Evolutionary conservation across 169 alveolate species (phyloP).

Genomic region (Cryptosporidium sp.): DNA sequence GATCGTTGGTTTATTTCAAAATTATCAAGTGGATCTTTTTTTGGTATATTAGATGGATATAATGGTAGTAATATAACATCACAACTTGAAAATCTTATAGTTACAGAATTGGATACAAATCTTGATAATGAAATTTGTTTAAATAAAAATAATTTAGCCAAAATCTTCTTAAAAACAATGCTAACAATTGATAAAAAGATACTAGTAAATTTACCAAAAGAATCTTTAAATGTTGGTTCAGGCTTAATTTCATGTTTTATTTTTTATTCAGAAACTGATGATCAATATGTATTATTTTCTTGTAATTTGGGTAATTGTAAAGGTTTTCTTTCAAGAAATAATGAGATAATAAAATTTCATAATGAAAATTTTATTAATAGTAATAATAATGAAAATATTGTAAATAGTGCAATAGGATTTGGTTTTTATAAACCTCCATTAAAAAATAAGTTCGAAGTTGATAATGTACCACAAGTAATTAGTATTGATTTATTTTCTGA

Average conservation of each 20-base stretch:
- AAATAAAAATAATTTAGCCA: constrained; percentile 25
- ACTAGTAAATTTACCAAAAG: not conserved
- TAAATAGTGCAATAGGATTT: constrained; percentile 37
- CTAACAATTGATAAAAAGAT: constrained; percentile 24
- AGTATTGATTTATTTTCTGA: constrained; percentile 40
- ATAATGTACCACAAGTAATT: constrained; percentile 54
- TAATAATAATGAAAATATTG: not conserved
- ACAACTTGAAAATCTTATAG: constrained; percentile 14
- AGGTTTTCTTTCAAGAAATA: constrained; percentile 53
- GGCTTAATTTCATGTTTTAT: constrained; percentile 44
- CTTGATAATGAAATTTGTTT: not conserved
- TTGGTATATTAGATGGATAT: constrained; percentile 56
- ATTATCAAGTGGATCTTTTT: constrained; percentile 49
- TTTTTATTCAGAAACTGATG: constrained; percentile 12
- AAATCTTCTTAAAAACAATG: constrained; percentile 34
- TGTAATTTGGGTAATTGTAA: constrained; percentile 53
- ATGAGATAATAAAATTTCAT: constrained; percentile 7
- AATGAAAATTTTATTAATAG: constrained; percentile 1
- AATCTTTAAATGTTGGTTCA: constrained; percentile 37
- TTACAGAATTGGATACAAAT: constrained; percentile 11
- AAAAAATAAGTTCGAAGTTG: constrained; percentile 19
- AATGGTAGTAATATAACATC: constrained; percentile 9
- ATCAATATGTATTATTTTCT: constrained; percentile 25
- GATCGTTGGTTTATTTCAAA: constrained; percentile 71
- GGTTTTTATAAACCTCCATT: constrained; percentile 65